These are phyloP conservation scores for Nakazawaea molendinolei DNA, from an alignment of 805 yeast genomes.

Conservation along the genomic window DNA sequence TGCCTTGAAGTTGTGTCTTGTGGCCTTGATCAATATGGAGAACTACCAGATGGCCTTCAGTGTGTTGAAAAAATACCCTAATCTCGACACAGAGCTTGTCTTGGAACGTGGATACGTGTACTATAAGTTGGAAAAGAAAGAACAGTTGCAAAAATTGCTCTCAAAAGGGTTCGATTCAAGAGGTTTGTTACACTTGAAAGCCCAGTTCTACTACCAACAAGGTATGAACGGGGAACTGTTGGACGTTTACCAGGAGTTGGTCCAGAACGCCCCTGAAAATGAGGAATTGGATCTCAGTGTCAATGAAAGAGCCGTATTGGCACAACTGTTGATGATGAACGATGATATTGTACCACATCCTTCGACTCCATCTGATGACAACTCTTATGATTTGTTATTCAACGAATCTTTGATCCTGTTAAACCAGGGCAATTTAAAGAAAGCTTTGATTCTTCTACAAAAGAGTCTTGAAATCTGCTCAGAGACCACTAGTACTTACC, in stretches of 20 bases:
- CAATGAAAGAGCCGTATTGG: conserved; percentile 63
- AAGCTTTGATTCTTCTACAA: conserved; percentile 37
- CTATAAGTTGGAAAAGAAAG: conserved; percentile 40
- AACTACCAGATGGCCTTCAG: conserved; percentile 42
- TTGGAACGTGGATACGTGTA: conserved; percentile 53
- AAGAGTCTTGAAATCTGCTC: conserved; percentile 38
- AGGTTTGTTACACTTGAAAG: conserved; percentile 42
- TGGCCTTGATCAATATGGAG: conserved; percentile 56
- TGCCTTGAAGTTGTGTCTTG: conserved; percentile 37
- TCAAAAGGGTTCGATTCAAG: conserved; percentile 17
- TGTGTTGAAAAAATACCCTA: conserved; percentile 29
- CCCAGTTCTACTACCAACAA: conserved; percentile 43
- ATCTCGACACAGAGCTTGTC: conserved; percentile 29
- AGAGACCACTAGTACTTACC: conserved; percentile 29
- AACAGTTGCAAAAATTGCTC: conserved; percentile 18
- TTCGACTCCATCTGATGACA: conserved; percentile 5
- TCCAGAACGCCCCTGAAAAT: conserved; percentile 29
- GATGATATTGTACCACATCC: conserved; percentile 12
- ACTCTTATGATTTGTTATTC: conserved; percentile 52
- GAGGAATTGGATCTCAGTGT: conserved; percentile 48
- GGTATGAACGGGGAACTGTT: conserved; percentile 42
- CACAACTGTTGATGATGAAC: conserved; percentile 33
- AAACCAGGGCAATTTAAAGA: conserved; percentile 29
- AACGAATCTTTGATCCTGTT: conserved; percentile 50
- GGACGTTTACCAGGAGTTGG: conserved; percentile 36